These are phyloP conservation scores for Tylopilus sp. DNA, from an alignment of 1,284 basidiomycete genomes.

Conservation along the genomic window DNA sequence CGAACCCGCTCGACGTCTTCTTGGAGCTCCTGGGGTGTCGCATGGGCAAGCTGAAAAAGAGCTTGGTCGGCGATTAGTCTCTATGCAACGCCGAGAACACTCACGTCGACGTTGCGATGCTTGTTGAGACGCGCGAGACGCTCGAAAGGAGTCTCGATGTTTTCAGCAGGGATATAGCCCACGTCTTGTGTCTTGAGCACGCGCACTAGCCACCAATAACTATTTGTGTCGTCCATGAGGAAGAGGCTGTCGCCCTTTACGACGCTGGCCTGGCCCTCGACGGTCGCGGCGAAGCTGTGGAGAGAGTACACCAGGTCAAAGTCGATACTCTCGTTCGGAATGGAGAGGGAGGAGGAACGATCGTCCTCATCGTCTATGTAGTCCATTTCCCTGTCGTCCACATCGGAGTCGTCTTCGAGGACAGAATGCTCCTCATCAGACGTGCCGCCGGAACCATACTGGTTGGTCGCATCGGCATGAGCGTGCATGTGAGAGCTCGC, in stretches of 20 bases:
- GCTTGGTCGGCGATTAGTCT: neutral
- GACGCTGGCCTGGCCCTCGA: slow-evolving; percentile 94
- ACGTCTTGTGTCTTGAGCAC: slow-evolving; percentile 97
- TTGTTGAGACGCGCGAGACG: slow-evolving; percentile 94
- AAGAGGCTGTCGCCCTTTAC: slow-evolving; percentile 93
- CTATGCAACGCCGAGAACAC: slow-evolving; percentile 30
- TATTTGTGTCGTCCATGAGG: slow-evolving; percentile 93
- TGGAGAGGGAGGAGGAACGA: slow-evolving; percentile 75
- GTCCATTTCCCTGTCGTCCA: slow-evolving; percentile 57
- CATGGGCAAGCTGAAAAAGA: slow-evolving; percentile 57
- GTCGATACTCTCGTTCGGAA: slow-evolving; percentile 87
- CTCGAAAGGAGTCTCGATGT: slow-evolving; percentile 98
- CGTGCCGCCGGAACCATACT: slow-evolving; percentile 31
- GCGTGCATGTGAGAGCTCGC: slow-evolving; percentile 47
- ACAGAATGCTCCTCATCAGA: slow-evolving; percentile 74
- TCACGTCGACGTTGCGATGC: slow-evolving; percentile 92
- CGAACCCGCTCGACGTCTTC: slow-evolving; percentile 51
- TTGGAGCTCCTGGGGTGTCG: slow-evolving; percentile 65
- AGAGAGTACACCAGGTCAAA: slow-evolving; percentile 86
- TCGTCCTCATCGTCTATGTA: slow-evolving; percentile 68
- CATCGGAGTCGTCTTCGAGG: slow-evolving; percentile 72
- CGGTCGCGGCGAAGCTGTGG: slow-evolving; percentile 91
- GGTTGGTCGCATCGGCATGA: slow-evolving; percentile 51
- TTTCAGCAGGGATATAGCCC: slow-evolving; percentile 99
- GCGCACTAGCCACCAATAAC: slow-evolving; percentile 97